Evolutionary conservation across 2,329 filamentous ascomycete genomes (phyloP).

Genomic region (Hortaea sp.): DNA sequence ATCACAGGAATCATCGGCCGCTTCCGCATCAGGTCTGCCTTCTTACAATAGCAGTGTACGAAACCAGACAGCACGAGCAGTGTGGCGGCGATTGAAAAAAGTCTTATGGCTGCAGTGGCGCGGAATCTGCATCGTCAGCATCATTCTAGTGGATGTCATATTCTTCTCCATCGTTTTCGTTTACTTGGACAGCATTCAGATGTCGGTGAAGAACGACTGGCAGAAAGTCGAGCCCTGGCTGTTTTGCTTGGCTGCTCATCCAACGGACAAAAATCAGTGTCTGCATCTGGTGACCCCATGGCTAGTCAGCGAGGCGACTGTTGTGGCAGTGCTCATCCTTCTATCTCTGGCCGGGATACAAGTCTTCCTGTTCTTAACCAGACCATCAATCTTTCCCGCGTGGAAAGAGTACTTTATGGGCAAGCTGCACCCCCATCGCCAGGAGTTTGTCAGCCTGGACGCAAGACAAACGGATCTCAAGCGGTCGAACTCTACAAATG

Average conservation of each 20-base stretch:
- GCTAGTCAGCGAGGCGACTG: constrained; percentile 64
- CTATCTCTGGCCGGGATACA: constrained; percentile 75
- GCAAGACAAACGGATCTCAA: constrained; percentile 34
- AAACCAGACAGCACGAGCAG: constrained; percentile 74
- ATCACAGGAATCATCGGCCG: constrained; percentile 48
- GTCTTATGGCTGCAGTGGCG: constrained; percentile 91
- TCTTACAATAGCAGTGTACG: constrained; percentile 66
- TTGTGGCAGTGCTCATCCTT: constrained; percentile 72
- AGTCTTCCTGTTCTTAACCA: constrained; percentile 69
- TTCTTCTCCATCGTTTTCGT: constrained; percentile 92
- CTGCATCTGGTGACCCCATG: constrained; percentile 48
- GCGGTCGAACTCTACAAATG: constrained; percentile 14
- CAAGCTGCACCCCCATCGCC: constrained; percentile 42
- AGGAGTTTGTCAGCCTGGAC: constrained; percentile 84
- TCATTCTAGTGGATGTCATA: constrained; percentile 83
- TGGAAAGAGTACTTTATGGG: constrained; percentile 60
- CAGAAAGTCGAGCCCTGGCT: constrained; percentile 56
- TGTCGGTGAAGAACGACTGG: constrained; percentile 45
- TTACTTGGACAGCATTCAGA: constrained; percentile 66
- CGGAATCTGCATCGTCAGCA: constrained; percentile 77
- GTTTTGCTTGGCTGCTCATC: constrained; percentile 51
- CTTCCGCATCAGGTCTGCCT: constrained; percentile 57
- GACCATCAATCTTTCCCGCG: constrained; percentile 73
- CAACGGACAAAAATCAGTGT: constrained; percentile 58
- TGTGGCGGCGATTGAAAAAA: constrained; percentile 75